Evolutionary conservation across 2,329 filamentous ascomycete genomes (phyloP), one percentile per base, ranked within the genome.

Genomic region (Byssothecium circinans): DNA sequence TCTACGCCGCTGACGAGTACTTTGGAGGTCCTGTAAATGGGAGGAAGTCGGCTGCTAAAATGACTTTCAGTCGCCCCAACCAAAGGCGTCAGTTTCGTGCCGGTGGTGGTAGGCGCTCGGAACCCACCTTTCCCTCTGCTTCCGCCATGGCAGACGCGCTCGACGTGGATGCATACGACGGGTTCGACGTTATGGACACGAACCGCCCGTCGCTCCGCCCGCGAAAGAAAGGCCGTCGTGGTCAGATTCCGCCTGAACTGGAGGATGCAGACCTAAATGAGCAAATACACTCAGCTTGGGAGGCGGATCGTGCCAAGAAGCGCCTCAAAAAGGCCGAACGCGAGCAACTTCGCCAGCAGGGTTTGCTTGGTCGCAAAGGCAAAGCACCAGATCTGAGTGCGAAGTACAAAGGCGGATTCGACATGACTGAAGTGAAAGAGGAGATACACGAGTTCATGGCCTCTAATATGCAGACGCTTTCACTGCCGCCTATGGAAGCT

Each of bases 131-230:
- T 58, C 78, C 80, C 14, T 75, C 77, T 30, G 82, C 81, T 5
- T 75, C 75, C 37, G 74, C 77, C 14, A 77, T 85, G 57, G 81
- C 80, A 2, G 81, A 83, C 62, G 75, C 78, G 0, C 71, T 84
- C 2, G 80, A 84, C n/a, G 70, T 74, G 52, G 79, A 82, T 54
- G 79, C 81, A 46, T 77, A 85, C 47, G 83, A 86, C 50, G 87
- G 84, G 8, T 86, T 96, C 54, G 90, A 96, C 62, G 76, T 95
- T 36, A 92, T 94, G 86, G 89, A 95, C 61, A 89, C 88, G 72
- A 81, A 88, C 14, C 79, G 85, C 20, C 84, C 85, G 1, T 89
- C 84, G 43, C 68, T 91, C 5, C 81, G 78, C 45, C 83, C 79
- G 52, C 86, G 83, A 61, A 75, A 80, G 55, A 89, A 88, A 67